A percentile compares a stretch with the other conserved stretches of the same genome.
phyloP scores from a whole-genome alignment of 768 basidiomycete genomes.

The Tricholomella constricta region DNA sequence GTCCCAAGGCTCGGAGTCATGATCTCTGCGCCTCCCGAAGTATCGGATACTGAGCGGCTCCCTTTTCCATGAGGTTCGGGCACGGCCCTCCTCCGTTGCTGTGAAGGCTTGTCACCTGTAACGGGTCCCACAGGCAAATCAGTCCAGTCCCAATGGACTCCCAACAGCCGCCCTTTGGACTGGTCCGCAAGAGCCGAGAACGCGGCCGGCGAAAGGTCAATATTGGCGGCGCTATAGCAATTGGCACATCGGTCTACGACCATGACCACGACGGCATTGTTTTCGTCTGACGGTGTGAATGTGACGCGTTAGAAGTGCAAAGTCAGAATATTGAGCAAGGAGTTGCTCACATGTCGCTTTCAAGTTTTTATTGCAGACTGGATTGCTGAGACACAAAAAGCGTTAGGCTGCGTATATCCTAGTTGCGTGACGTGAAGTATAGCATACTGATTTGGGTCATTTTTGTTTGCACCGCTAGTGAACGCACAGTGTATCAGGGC shows the following conservation, averaged over 20 bases:
- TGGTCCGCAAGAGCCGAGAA: slow-evolving; percentile 10
- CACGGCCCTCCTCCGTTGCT: too few relatives aligned
- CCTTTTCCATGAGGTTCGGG: too few relatives aligned
- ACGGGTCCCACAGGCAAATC: background rate
- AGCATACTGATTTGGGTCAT: slow-evolving; percentile 13
- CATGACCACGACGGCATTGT: slow-evolving; percentile 16
- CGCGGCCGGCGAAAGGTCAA: slow-evolving; percentile 16
- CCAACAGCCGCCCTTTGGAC: slow-evolving; percentile 4
- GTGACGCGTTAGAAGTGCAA: too few relatives aligned
- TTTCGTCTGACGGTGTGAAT: slow-evolving; percentile 9
- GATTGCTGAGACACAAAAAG: slow-evolving; percentile 11
- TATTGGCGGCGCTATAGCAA: slow-evolving; percentile 5
- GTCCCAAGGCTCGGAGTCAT: too few relatives aligned
- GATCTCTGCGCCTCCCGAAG: too few relatives aligned
- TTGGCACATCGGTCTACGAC: slow-evolving; percentile 18
- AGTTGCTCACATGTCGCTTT: slow-evolving; percentile 12
- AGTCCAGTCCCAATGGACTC: slow-evolving; percentile 12
- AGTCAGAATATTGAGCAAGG: too few relatives aligned
- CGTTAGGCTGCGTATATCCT: too few relatives aligned
- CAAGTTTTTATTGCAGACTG: slow-evolving; percentile 17
- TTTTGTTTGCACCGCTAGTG: slow-evolving; percentile 6
- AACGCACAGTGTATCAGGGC: background rate
- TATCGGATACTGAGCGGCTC: too few relatives aligned
- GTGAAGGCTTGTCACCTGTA: background rate
- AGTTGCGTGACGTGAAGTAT: background rate